Conservation (phyloP, 495 filamentous ascomycete genomes). For the Glutinoglossum americanum region DNA sequence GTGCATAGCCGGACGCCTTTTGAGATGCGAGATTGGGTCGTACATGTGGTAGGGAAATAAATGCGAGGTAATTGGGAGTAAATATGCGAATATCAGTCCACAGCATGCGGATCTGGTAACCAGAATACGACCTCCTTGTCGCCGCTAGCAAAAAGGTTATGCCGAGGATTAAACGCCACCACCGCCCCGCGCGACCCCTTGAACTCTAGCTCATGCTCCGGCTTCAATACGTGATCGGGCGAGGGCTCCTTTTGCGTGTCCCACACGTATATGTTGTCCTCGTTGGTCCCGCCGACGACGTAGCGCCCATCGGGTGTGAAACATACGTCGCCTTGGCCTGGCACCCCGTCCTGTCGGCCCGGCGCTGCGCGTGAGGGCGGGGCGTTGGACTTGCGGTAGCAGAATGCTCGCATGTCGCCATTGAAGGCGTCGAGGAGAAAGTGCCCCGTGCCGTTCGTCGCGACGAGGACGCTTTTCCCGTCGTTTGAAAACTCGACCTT, state of each 20-base stretch:
- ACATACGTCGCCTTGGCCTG: constrained; percentile 59
- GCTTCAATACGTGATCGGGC: background rate
- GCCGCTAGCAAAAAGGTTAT: constrained; percentile 72
- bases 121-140: constrained; percentile 81
- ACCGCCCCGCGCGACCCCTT: constrained; percentile 28
- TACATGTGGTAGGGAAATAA: too few species aligned
- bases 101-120: constrained; percentile 50
- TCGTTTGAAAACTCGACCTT: constrained; percentile 88
- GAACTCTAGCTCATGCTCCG: constrained; percentile 4
- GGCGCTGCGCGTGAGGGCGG: constrained; percentile 9
- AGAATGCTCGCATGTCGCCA: constrained; percentile 47
- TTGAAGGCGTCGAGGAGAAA: constrained; percentile 81
- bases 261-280: constrained; percentile 60
- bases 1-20: too few species aligned
- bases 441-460: constrained; percentile 61
- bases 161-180: constrained; percentile 72
- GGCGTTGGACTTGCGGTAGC: constrained; percentile 13
- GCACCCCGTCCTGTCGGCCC: constrained; percentile 15
- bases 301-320: constrained; percentile 76
- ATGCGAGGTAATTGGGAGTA: too few species aligned
- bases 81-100: background rate
- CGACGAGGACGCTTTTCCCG: constrained; percentile 61
- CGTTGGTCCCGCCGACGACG: constrained; percentile 52
- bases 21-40: too few species aligned
- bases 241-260: constrained; percentile 36